A percentile compares a stretch with the other conserved stretches of the same genome.
Evolutionary conservation across 108 stramenopile genomes (phyloP).

Genomic region (Cyclotella sp.): DNA sequence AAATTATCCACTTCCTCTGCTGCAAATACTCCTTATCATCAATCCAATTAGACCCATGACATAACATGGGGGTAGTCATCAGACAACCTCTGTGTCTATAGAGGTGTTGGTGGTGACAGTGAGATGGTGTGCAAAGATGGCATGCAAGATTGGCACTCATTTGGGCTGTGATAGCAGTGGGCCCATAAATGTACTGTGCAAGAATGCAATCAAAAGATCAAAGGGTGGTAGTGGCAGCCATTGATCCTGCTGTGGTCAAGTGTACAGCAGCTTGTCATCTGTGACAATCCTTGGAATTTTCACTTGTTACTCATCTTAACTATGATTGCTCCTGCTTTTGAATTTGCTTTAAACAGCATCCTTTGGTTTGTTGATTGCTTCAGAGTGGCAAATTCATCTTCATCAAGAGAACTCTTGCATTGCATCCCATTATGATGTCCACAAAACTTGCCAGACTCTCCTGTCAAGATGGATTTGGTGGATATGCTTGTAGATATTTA

Average conservation of each 20-base stretch:
- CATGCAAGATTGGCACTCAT: conserved; percentile 93
- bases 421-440: conserved; percentile 76
- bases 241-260: conserved; percentile 16
- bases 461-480: conserved; percentile 87
- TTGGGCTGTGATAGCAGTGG: conserved; percentile 95
- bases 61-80: conserved; percentile 99
- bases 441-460: conserved; percentile 81
- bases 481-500: too few species aligned
- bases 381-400: conserved; percentile 80
- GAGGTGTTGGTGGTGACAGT: conserved; percentile 79
- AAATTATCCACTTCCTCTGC: conserved; percentile 96
- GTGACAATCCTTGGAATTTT: conserved; percentile 78
- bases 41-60: conserved; percentile 99
- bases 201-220: conserved; percentile 82
- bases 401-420: conserved; percentile 90
- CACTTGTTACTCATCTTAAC: conserved; percentile 69
- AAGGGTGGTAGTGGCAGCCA: conserved; percentile 19
- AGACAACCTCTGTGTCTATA: conserved; percentile 91
- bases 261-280: conserved; percentile 43
- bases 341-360: conserved; percentile 30
- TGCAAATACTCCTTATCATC: conserved; percentile 90
- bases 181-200: conserved; percentile 98
- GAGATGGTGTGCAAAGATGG: conserved; percentile 92
- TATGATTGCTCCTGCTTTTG: background rate
- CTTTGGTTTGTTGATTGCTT: conserved; percentile 68